Conservation (phyloP, 129 eudicot genomes). For the Ambrosia artemisiifolia region DNA sequence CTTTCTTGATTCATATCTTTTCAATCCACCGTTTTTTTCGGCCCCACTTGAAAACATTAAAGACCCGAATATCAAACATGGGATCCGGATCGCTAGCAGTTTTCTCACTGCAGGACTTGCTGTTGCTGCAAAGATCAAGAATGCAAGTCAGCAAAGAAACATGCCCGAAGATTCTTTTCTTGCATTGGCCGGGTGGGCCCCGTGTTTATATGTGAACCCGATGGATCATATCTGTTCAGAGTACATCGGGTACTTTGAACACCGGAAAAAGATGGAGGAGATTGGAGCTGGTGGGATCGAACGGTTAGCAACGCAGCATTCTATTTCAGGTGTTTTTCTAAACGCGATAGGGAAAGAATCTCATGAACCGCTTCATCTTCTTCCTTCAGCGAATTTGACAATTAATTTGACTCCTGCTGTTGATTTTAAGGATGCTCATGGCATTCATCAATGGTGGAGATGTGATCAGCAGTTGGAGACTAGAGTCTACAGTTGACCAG, state of each 20-base stretch:
- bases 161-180: slow-evolving; percentile 45
- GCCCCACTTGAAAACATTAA: slow-evolving; percentile 86
- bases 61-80: slow-evolving; percentile 64
- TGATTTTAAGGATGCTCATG: slow-evolving; percentile 80
- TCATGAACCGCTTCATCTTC: slow-evolving; percentile 75
- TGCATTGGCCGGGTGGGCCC: slow-evolving; percentile 64
- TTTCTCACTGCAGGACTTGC: slow-evolving; percentile 95
- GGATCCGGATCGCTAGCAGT: slow-evolving; percentile 83
- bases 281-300: slow-evolving; percentile 78
- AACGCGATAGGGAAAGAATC: slow-evolving; percentile 60
- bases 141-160: slow-evolving; percentile 35
- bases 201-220: slow-evolving; percentile 72
- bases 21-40: slow-evolving; percentile 85
- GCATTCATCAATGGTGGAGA: slow-evolving; percentile 93
- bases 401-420: slow-evolving; percentile 50
- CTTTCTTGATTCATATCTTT: slow-evolving; percentile 68
- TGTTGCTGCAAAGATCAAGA: slow-evolving; percentile 45
- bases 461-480: slow-evolving; percentile 47
- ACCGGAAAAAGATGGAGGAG: slow-evolving; percentile 82
- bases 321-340: slow-evolving; percentile 64
- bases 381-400: slow-evolving; percentile 69
- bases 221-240: slow-evolving; percentile 81
- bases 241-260: slow-evolving; percentile 86
- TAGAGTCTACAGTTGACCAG: slow-evolving; percentile 31
- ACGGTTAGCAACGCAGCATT: slow-evolving; percentile 80